Evolutionary conservation across 2,329 filamentous ascomycete species (phyloP).

Genomic region (Trichoderma sp.): DNA sequence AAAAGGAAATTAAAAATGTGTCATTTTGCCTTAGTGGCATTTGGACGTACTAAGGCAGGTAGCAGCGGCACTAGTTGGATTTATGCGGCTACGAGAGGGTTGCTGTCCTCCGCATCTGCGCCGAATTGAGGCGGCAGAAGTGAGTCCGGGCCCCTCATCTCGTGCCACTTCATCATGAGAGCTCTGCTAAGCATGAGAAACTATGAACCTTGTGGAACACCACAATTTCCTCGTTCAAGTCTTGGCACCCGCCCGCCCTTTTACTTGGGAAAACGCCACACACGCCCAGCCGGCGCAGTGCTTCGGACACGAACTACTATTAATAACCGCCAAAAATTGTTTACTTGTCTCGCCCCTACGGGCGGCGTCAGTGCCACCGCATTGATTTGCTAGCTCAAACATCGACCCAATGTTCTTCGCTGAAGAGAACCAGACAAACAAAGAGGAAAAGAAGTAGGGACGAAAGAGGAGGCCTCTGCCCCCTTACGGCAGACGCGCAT

Average conservation of each 20-base stretch:
- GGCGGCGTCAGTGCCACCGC: neutral
- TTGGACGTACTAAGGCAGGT: neutral
- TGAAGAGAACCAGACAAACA: neutral
- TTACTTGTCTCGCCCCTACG: neutral
- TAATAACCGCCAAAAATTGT: neutral
- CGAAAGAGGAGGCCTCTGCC: neutral
- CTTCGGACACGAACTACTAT: slow-evolving; percentile 12
- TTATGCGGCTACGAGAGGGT: slow-evolving; percentile 9
- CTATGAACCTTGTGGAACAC: slow-evolving; percentile 8
- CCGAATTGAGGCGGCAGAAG: neutral
- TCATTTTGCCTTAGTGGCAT: slow-evolving; percentile 14
- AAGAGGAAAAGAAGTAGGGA: neutral
- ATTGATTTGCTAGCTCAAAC: neutral
- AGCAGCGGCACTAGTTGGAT: slow-evolving; percentile 3
- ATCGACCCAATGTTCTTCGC: neutral
- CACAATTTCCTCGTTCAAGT: slow-evolving; percentile 10
- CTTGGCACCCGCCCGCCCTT: neutral
- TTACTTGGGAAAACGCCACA: slow-evolving; percentile 9
- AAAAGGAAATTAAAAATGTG: slow-evolving; percentile 8
- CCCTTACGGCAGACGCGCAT: neutral
- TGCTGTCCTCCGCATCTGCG: slow-evolving; percentile 1
- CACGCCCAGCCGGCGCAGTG: neutral
- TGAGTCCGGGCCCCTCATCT: slow-evolving; percentile 11
- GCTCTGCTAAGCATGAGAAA: slow-evolving; percentile 6
- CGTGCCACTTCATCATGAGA: slow-evolving; percentile 17